These are phyloP conservation scores for Heteromeles arbutifolia DNA, from an alignment of 306 rosid species.

Conservation along the genomic window DNA sequence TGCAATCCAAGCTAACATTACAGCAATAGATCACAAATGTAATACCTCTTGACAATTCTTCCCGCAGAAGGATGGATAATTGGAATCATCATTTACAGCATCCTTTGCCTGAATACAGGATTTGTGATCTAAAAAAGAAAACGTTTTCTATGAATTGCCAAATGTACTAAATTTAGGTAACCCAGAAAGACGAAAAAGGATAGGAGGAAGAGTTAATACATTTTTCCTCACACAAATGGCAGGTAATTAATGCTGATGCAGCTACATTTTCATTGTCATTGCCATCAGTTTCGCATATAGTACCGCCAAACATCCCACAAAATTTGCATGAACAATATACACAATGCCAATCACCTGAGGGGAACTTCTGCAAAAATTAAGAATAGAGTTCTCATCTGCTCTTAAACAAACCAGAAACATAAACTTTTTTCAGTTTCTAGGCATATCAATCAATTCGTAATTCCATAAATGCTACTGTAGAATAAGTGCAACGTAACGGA, in stretches of 20 bases:
- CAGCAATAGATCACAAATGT: conserved; percentile 12
- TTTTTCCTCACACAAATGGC: conserved; percentile 71
- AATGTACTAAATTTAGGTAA: not conserved
- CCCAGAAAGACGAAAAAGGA: not conserved
- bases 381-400: conserved; percentile 9
- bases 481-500: too few species aligned
- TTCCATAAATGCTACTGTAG: too few species aligned
- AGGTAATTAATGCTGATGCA: conserved; percentile 32
- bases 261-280: conserved; percentile 18
- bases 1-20: conserved; percentile 10
- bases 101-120: conserved; percentile 42
- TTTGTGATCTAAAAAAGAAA: conserved; percentile 51
- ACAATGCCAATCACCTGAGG: conserved; percentile 93
- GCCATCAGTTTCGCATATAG: conserved; percentile 27
- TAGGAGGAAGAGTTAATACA: conserved; percentile 40
- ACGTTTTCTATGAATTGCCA: not conserved
- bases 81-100: conserved; percentile 28
- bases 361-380: conserved; percentile 64
- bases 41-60: conserved; percentile 69
- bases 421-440: conserved; percentile 11
- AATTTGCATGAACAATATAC: conserved; percentile 85
- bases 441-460: not conserved
- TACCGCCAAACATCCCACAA: conserved; percentile 52
- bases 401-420: not conserved
- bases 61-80: conserved; percentile 50